phyloP scores from a whole-genome alignment of 2,329 filamentous ascomycete genomes.

The Nigrograna mackinnonii region DNA sequence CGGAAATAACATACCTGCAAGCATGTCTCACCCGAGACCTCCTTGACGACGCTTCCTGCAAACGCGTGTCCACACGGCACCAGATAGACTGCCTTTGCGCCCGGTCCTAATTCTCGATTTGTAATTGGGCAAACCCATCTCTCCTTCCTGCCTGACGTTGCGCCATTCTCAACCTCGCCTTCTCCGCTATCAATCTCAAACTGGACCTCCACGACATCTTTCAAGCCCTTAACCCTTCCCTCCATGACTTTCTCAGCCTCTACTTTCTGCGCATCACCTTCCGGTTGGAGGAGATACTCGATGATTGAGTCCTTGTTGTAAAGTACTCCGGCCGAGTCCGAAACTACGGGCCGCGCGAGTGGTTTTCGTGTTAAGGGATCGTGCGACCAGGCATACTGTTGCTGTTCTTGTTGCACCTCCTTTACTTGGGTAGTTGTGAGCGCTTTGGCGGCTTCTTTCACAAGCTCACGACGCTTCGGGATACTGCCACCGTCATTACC shows the following conservation, averaged over 20 bases:
- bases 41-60: constrained; percentile 80
- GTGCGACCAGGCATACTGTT: constrained; percentile 82
- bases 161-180: constrained; percentile 48
- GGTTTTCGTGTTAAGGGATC: constrained; percentile 83
- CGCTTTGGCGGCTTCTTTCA: constrained; percentile 85
- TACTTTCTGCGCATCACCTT: constrained; percentile 56
- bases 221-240: constrained; percentile 73
- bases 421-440: constrained; percentile 86
- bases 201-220: constrained; percentile 85
- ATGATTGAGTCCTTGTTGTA: constrained; percentile 96
- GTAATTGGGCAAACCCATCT: constrained; percentile 86
- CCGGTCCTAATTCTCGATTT: constrained; percentile 79
- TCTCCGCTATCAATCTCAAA: constrained; percentile 62
- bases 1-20: constrained; percentile 50
- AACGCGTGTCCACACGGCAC: constrained; percentile 97
- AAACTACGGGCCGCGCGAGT: constrained; percentile 76
- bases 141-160: constrained; percentile 47
- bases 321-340: constrained; percentile 79
- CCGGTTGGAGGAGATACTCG: constrained; percentile 63
- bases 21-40: constrained; percentile 70
- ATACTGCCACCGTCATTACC: constrained; percentile 98
- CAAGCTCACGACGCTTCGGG: constrained; percentile 91
- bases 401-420: constrained; percentile 81
- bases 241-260: constrained; percentile 66
- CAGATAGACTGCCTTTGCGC: constrained; percentile 80